Conservation (phyloP, 2,329 filamentous ascomycete species). For the Dothidotthia symphoricarpi region DNA sequence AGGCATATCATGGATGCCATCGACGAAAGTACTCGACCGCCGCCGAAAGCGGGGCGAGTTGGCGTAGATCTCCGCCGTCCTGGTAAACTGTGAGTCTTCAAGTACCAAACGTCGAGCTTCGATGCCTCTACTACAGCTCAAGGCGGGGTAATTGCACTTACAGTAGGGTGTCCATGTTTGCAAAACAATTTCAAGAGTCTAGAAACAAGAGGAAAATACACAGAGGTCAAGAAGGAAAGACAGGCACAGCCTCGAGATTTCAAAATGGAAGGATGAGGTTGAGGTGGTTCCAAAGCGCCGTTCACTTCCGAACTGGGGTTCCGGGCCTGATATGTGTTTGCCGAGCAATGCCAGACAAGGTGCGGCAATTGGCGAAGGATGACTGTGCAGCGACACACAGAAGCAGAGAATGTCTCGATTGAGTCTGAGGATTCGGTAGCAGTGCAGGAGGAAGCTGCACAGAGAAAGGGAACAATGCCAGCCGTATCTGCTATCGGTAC, state of each 20-base stretch:
- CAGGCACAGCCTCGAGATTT: conserved; percentile 4
- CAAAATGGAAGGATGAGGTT: conserved; percentile 10
- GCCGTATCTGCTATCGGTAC: too few relatives aligned
- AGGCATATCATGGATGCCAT: conserved; percentile 91
- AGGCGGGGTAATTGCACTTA: conserved; percentile 45
- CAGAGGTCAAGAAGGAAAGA: conserved; percentile 4
- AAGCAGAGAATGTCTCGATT: conserved; percentile 13
- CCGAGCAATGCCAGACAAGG: conserved; percentile 23
- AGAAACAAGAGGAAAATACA: conserved; percentile 7
- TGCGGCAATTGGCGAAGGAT: conserved; percentile 13
- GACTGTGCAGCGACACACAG: conserved; percentile 6
- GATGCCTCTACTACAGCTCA: conserved; percentile 10
- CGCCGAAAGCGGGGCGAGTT: conserved; percentile 87
- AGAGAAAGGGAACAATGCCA: too few relatives aligned
- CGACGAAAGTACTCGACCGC: conserved; percentile 93
- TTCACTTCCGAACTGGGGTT: conserved; percentile 13
- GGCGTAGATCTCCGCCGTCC: conserved; percentile 87
- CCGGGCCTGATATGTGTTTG: conserved; percentile 18
- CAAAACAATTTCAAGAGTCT: conserved; percentile 8
- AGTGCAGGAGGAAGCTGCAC: not conserved
- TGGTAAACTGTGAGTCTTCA: conserved; percentile 42
- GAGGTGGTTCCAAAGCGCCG: conserved; percentile 17
- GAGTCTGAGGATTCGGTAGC: conserved; percentile 3
- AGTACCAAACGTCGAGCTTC: not conserved
- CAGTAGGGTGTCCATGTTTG: conserved; percentile 61